Evolutionary conservation across 2,329 filamentous ascomycete genomes (phyloP), one percentile per base, ranked within the genome.

Genomic region (Aspergillus glaucus): DNA sequence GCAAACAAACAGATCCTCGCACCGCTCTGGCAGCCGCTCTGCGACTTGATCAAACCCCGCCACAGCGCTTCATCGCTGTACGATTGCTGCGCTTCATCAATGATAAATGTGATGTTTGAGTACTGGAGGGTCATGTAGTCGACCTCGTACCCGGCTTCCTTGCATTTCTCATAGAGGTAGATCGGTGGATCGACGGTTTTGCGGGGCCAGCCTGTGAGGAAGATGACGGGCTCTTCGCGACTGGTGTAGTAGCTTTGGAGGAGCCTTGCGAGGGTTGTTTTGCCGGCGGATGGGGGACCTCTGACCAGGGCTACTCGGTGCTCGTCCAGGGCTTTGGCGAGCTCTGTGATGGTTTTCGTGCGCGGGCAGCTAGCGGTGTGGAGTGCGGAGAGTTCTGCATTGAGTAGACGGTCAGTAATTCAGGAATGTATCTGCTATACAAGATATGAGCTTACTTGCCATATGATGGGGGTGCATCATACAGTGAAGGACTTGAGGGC

Each of bases 261-360:
- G 26, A 44, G 43, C 24, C n/a, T 26, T 21, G 43, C 43, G 17
- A 44, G 43, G 10, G 43, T 44, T 28, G 43, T 44, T 32, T 44
- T 44, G 24, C 43, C 43, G 8, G 43, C 7, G 9, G 43, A 21
- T 28, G 43, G 43, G 19, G 43, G 24, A 1, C 43, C 43, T 28
- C 26, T 15, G 12, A 44, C 43, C 6, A 28, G 43, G n/a, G 30
- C 26, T 7, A 44, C 24, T n/a, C 43, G 21, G n/a, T 26, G 26
- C 24, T 44, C 43, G 15, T 44, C 21, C 12, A 44, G 43, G 14
- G 19, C n/a, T 14, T 44, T 21, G n/a, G 24, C 21, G n/a, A 44
- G 43, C 10, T 26, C 19, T 19, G 24, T 15, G 9, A 44, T 26
- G 19, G 43, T 44, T 44, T 34, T 26, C 8, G 43, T n/a, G n/a